Evolutionary conservation across 306 rosid species (phyloP).

Genomic region (Erythrophleum fordii): DNA sequence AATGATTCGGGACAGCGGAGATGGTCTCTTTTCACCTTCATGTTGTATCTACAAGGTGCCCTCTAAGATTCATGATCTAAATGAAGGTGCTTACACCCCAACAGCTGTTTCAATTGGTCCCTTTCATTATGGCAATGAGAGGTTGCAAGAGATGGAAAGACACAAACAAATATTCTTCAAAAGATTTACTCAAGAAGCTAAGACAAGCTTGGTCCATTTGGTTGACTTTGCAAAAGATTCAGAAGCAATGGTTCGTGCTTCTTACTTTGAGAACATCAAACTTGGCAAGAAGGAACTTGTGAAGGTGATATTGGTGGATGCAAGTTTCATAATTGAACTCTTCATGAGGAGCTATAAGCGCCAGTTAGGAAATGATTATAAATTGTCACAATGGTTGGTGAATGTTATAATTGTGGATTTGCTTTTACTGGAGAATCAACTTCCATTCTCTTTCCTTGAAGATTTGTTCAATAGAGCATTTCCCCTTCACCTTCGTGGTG

Average conservation of each 20-base stretch:
- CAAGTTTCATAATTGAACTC: too few relatives aligned
- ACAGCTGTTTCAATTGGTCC: background rate
- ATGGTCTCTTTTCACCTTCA: background rate
- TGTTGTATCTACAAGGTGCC: background rate
- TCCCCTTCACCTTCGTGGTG: background rate
- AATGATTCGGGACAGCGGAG: background rate
- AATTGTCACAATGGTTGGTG: background rate
- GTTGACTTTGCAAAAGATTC: background rate
- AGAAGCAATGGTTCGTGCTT: background rate
- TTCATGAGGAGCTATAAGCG: too few relatives aligned
- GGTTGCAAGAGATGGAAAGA: background rate
- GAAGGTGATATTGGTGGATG: too few relatives aligned
- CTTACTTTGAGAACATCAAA: background rate
- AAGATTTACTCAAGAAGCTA: background rate
- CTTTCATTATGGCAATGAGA: background rate
- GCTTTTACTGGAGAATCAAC: constrained; percentile 23
- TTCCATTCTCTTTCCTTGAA: background rate
- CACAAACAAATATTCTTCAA: background rate
- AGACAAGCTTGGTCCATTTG: background rate
- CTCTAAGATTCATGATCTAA: background rate
- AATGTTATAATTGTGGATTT: background rate
- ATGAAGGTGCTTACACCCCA: background rate
- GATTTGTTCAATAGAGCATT: background rate
- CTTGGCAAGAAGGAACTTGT: background rate
- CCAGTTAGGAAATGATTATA: background rate